Evolutionary conservation across 2,329 filamentous ascomycete species (phyloP).

Genomic region (Cercospora sp.): DNA sequence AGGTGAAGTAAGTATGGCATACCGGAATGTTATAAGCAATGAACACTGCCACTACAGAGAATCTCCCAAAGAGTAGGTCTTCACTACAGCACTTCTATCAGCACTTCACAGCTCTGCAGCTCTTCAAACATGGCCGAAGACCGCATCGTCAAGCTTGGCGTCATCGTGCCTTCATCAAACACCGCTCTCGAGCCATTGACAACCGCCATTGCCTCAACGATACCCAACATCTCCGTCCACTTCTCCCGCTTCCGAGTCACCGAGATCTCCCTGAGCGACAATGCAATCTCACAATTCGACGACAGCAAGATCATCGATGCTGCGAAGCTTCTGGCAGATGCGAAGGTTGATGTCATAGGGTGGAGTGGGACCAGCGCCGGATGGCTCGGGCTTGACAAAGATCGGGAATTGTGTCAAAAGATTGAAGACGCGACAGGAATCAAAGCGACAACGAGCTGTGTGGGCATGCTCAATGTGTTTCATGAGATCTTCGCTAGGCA

Average conservation of each 20-base stretch:
- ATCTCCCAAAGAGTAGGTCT: not conserved
- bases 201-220: slow-evolving; percentile 38
- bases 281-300: slow-evolving; percentile 40
- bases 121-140: not conserved
- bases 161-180: slow-evolving; percentile 50
- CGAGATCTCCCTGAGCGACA: slow-evolving; percentile 41
- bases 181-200: slow-evolving; percentile 49
- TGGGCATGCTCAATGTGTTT: slow-evolving; percentile 44
- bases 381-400: slow-evolving; percentile 33
- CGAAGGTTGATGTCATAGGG: slow-evolving; percentile 36
- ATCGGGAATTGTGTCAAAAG: slow-evolving; percentile 42
- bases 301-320: slow-evolving; percentile 34
- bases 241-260: slow-evolving; percentile 48
- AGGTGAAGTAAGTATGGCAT: not conserved
- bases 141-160: slow-evolving; percentile 36
- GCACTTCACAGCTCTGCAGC: not conserved
- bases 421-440: slow-evolving; percentile 44
- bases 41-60: not conserved
- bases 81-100: not conserved
- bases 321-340: slow-evolving; percentile 36
- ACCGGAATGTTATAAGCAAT: not conserved
- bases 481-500: slow-evolving; percentile 23
- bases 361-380: slow-evolving; percentile 38
- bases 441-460: slow-evolving; percentile 45
- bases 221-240: slow-evolving; percentile 43